A percentile compares a stretch with the other conserved stretches of the same genome.
Evolutionary conservation across 495 filamentous ascomycete species (phyloP).

Genomic region (Penicillium cosmopolitanum): DNA sequence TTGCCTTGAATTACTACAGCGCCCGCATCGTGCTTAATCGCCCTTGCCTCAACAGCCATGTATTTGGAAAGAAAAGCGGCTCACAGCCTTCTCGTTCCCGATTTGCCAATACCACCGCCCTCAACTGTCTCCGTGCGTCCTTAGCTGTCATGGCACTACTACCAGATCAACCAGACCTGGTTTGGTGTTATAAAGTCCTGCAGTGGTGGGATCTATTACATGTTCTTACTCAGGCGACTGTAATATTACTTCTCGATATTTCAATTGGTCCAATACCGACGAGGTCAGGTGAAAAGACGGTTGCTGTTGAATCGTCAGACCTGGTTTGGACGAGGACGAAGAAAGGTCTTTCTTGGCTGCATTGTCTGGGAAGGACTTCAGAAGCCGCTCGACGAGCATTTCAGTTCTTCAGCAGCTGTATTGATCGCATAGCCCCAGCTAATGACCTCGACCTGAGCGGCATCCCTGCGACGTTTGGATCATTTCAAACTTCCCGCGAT

Average conservation of each 20-base stretch:
- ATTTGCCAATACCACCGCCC: conserved; percentile 58
- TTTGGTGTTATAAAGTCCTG: not conserved
- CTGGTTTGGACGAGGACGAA: not conserved
- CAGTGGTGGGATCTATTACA: conserved; percentile 69
- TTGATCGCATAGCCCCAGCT: not conserved
- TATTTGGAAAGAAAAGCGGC: conserved; percentile 6
- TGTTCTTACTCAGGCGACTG: conserved; percentile 62
- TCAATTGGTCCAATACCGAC: conserved; percentile 26
- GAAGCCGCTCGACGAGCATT: not conserved
- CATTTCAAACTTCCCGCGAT: not conserved
- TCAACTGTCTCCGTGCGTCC: conserved; percentile 48
- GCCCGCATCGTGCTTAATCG: conserved; percentile 61
- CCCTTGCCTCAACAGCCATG: conserved; percentile 63
- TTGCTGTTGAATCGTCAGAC: not conserved
- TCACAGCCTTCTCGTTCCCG: conserved; percentile 20
- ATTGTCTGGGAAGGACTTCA: not conserved
- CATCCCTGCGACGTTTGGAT: not conserved
- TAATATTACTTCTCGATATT: conserved; percentile 62
- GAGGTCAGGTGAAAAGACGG: not conserved
- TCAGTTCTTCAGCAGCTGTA: not conserved
- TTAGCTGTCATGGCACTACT: conserved; percentile 39
- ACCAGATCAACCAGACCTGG: conserved; percentile 35
- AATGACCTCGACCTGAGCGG: not conserved
- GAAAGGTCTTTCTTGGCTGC: not conserved
- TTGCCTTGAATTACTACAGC: conserved; percentile 60